Conservation (phyloP, 2,329 filamentous ascomycete species). For the Ambrosiella cleistominuta region DNA sequence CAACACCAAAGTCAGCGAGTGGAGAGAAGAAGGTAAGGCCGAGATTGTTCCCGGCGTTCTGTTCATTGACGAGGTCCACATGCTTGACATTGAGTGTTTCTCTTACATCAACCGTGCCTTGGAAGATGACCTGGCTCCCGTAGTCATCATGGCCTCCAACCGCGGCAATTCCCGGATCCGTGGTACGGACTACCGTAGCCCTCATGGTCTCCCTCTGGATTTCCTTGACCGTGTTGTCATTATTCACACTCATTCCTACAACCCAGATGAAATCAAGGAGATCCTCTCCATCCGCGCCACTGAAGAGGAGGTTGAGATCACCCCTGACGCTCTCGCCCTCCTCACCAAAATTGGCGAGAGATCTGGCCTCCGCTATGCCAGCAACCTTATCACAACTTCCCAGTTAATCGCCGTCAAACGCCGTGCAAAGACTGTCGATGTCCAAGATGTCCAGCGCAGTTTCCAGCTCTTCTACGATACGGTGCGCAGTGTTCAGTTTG, state of each 20-base stretch:
- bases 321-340: constrained; percentile 74
- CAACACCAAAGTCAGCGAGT: constrained; percentile 96
- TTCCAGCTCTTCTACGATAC: constrained; percentile 92
- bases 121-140: constrained; percentile 83
- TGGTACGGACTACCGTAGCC: constrained; percentile 81
- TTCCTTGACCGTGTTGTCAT: constrained; percentile 94
- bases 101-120: constrained; percentile 95
- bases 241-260: constrained; percentile 80
- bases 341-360: constrained; percentile 93
- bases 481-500: constrained; percentile 72
- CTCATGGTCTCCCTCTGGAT: constrained; percentile 85
- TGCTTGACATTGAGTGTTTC: constrained; percentile 99
- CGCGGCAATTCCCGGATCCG: constrained; percentile 79
- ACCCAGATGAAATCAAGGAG: constrained; percentile 68
- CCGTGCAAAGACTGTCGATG: constrained; percentile 62
- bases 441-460: constrained; percentile 83
- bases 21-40: constrained; percentile 98
- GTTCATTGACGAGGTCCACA: constrained; percentile 98
- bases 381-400: constrained; percentile 90
- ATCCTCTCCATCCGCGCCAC: constrained; percentile 84
- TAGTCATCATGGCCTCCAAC: constrained; percentile 99
- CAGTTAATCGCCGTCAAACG: constrained; percentile 77
- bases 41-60: constrained; percentile 93
- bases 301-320: constrained; percentile 89
- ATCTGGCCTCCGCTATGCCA: constrained; percentile 83